Evolutionary conservation across 208 protist species (phyloP), one percentile per base, ranked within the genome.

Genomic region (Angomonas desouzai): DNA sequence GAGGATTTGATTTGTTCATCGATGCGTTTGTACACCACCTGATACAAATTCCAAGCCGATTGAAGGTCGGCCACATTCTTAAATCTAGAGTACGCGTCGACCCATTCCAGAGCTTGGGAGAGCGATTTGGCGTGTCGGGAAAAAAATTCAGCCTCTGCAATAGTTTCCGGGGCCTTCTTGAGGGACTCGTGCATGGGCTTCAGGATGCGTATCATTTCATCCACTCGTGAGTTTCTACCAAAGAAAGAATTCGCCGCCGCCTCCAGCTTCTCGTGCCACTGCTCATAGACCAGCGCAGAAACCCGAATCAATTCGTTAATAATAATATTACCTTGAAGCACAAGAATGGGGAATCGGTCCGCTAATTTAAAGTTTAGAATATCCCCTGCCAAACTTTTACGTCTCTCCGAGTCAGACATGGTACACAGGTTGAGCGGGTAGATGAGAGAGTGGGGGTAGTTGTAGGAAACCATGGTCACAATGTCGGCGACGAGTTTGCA

Each of bases 341-440:
- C 85, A 38, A 94, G 74, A 18, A 84, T 56, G 10, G 87, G 87
- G 61, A 78, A 92, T 32, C 78, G 73, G 20, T 57, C 68, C 62
- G 87, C 67, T 60, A 96, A 30, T 70, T 85, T 87, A 4, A 29
- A 3, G 29, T 70, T 68, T 47, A 96, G 64, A 68, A 96, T 88
- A 36, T 77, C 74, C 30, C 70, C 79, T 4, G 90, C 89, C 66
- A 73, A 89, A 38, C 72, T 71, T 57, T 86, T 86, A 7, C 89
- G 83, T 20, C 85, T 73, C 60, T 87, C 83, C 16, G 85, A 84
- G 55, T 88, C 77, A 2, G 87, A 90, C 79, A 87, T 93, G 32
- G 89, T 83, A 62, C 97, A 98, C 20, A 99, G 96, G 51, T 98
- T 99, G 1, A 99, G 82, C 61, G 99, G 98, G 85, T 99, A 99